A percentile compares a stretch with the other conserved stretches of the same genome.
Evolutionary conservation across 345 rosid species (phyloP).

Genomic region (Ceriops decandra): DNA sequence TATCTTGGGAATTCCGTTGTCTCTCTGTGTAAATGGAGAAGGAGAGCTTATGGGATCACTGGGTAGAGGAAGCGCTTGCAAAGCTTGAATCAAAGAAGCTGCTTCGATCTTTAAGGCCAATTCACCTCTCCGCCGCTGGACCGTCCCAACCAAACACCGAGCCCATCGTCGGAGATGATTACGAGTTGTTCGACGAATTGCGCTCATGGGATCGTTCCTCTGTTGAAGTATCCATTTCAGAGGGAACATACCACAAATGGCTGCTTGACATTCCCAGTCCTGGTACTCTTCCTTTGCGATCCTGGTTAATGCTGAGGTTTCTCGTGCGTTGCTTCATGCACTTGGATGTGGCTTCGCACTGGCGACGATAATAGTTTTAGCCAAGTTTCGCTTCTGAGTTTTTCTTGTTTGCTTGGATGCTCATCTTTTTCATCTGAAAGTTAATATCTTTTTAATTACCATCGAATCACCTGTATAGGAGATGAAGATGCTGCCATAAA

Average conservation of each 20-base stretch:
- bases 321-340: neutral
- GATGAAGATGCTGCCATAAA: constrained; percentile 42
- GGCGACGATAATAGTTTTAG: neutral
- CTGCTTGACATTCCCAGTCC: constrained; percentile 76
- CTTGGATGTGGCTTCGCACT: neutral
- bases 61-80: constrained; percentile 69
- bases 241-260: constrained; percentile 67
- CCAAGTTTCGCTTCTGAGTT: neutral
- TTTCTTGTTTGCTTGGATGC: no score
- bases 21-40: constrained; percentile 12
- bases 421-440: no score
- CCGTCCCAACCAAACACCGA: constrained; percentile 6
- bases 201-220: constrained; percentile 76
- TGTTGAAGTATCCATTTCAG: constrained; percentile 59
- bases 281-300: constrained; percentile 34
- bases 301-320: neutral
- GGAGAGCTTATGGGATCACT: constrained; percentile 54
- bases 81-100: constrained; percentile 62
- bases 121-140: constrained; percentile 34
- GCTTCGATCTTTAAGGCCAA: constrained; percentile 81
- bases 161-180: constrained; percentile 29
- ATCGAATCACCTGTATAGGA: constrained; percentile 35
- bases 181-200: constrained; percentile 70
- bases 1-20: neutral
- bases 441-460: no score